Evolutionary conservation across 305 asterid genomes (phyloP).

Genomic region (Fraxinus platypoda): DNA sequence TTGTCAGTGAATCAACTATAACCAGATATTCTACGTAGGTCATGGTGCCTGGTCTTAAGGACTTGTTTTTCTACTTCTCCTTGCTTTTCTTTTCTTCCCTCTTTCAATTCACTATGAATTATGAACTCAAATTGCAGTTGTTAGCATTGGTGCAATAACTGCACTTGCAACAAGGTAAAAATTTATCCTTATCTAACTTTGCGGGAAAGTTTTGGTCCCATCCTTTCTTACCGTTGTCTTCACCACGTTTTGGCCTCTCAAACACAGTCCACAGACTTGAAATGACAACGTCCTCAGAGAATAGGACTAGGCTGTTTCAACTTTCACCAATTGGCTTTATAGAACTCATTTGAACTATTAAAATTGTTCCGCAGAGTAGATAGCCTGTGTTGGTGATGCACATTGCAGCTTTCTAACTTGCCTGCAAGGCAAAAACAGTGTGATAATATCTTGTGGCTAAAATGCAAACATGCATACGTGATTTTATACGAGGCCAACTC

Average conservation of each 20-base stretch:
- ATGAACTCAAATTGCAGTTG: constrained; percentile 87
- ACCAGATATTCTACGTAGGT: not conserved
- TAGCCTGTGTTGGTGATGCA: not conserved
- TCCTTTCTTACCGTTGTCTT: not conserved
- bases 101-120: not conserved
- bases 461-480: not conserved
- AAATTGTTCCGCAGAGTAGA: not conserved
- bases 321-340: not conserved
- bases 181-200: not conserved
- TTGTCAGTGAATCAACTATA: no score
- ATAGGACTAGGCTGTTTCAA: not conserved
- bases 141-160: constrained; percentile 94
- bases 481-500: not conserved
- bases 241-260: not conserved
- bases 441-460: not conserved
- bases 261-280: not conserved
- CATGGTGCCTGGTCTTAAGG: not conserved
- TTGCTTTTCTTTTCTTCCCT: constrained; percentile 1
- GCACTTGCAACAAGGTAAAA: constrained; percentile 78
- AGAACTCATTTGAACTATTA: not conserved
- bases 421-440: not conserved
- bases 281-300: not conserved
- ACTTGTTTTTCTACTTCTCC: not conserved
- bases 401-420: not conserved
- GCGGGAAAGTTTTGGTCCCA: not conserved